phyloP scores from a whole-genome alignment of 495 filamentous ascomycete species.

The Cudoniella acicularis region DNA sequence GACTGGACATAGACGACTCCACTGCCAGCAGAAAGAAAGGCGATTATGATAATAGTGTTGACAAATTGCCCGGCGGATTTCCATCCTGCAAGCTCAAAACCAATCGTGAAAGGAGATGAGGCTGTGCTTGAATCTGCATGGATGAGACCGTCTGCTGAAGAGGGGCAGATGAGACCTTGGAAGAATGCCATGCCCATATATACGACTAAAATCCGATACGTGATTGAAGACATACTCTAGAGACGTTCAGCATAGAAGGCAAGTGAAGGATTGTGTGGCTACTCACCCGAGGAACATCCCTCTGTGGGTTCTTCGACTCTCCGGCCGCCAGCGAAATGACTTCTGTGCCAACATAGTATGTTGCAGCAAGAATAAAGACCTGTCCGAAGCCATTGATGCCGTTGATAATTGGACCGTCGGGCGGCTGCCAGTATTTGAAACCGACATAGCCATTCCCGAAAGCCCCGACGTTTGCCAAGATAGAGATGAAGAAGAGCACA shows the following conservation, averaged over 20 bases:
- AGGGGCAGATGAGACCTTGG: constrained; percentile 63
- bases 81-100: constrained; percentile 54
- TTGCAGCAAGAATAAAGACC: constrained; percentile 72
- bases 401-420: constrained; percentile 58
- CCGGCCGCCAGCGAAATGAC: constrained; percentile 55
- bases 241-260: not conserved
- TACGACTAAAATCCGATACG: constrained; percentile 64
- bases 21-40: constrained; percentile 66
- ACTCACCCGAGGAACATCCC: constrained; percentile 61
- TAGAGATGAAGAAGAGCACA: constrained; percentile 36
- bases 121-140: constrained; percentile 25
- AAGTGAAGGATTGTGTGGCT: constrained; percentile 45
- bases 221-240: constrained; percentile 35
- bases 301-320: constrained; percentile 64
- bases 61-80: constrained; percentile 57
- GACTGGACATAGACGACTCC: constrained; percentile 65
- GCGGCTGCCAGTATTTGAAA: constrained; percentile 63
- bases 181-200: constrained; percentile 65
- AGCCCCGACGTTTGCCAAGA: constrained; percentile 29
- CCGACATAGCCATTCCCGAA: constrained; percentile 38
- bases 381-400: constrained; percentile 50
- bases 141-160: constrained; percentile 47
- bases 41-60: constrained; percentile 69
- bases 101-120: constrained; percentile 41
- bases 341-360: constrained; percentile 39